Evolutionary conservation across 352 stramenopile species (phyloP).

Genomic region (Globisporangium emineosum): DNA sequence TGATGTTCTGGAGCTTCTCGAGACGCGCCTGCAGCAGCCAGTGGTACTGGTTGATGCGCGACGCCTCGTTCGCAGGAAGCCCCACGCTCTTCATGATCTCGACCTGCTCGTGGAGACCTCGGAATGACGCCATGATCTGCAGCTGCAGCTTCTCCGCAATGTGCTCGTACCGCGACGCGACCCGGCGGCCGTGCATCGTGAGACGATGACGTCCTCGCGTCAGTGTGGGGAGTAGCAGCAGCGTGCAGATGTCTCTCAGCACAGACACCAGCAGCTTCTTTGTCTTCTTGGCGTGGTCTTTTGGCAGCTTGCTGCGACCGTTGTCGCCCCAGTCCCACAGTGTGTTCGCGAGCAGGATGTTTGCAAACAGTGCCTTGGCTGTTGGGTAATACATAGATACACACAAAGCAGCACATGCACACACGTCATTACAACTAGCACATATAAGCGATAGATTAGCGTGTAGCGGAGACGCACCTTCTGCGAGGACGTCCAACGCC

Average conservation of each 20-base stretch:
- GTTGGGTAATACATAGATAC: slow-evolving; percentile 2
- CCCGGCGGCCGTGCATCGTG: slow-evolving; percentile 42
- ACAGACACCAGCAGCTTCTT: slow-evolving; percentile 52
- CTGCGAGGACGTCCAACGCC: slow-evolving; percentile 63
- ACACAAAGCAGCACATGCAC: not conserved
- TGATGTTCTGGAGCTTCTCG: slow-evolving; percentile 83
- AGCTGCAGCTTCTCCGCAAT: slow-evolving; percentile 50
- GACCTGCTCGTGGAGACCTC: slow-evolving; percentile 62
- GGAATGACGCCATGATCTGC: slow-evolving; percentile 55
- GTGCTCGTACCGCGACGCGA: slow-evolving; percentile 38
- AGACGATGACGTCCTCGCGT: slow-evolving; percentile 73
- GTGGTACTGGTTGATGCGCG: slow-evolving; percentile 87
- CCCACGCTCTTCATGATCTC: slow-evolving; percentile 72
- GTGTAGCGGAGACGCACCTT: slow-evolving; percentile 28
- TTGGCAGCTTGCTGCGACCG: slow-evolving; percentile 50
- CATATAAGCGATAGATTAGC: not conserved
- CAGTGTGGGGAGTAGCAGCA: slow-evolving; percentile 65
- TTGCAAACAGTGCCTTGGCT: slow-evolving; percentile 64
- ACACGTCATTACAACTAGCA: not conserved
- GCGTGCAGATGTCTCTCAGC: slow-evolving; percentile 38
- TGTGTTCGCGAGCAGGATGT: slow-evolving; percentile 75
- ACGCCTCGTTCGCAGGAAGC: slow-evolving; percentile 80
- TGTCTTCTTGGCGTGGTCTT: slow-evolving; percentile 47
- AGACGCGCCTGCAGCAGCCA: slow-evolving; percentile 82
- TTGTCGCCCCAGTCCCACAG: slow-evolving; percentile 81